Percentiles rank a stretch among this genome's conserved stretches.
Conservation (phyloP, 163 green algal genomes). For the Volvox carteri region DNA sequence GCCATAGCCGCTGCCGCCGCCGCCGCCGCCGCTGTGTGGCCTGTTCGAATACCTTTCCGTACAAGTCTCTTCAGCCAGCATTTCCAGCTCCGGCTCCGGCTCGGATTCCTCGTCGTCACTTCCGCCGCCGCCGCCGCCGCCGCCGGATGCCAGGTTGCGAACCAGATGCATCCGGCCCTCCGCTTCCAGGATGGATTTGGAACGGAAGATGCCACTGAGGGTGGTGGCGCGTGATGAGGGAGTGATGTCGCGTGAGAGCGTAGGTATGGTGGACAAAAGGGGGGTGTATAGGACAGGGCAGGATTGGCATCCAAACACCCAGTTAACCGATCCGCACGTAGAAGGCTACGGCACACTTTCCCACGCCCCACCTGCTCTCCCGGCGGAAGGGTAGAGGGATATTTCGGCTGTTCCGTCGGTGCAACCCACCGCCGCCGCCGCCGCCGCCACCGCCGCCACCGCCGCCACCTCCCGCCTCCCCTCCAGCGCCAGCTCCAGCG, state of each 20-base stretch:
- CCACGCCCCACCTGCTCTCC: neutral
- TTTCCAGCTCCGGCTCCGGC: neutral
- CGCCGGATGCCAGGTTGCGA: neutral
- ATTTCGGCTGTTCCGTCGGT: neutral
- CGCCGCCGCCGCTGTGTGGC: neutral
- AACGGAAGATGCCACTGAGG: slow-evolving; percentile 18
- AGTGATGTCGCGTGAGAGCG: too few relatives aligned
- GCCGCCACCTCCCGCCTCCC: too few relatives aligned
- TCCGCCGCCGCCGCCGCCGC: neutral
- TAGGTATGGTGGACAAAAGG: neutral
- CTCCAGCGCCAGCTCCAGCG: neutral
- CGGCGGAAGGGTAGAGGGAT: neutral
- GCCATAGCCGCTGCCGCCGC: neutral
- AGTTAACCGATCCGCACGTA: too few relatives aligned
- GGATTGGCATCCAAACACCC: neutral
- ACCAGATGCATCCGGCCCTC: neutral
- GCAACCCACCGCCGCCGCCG: too few relatives aligned
- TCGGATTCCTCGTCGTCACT: neutral
- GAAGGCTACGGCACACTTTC: too few relatives aligned
- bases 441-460: too few relatives aligned
- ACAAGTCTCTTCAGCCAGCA: neutral
- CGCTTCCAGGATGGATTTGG: neutral
- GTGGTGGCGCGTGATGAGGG: too few relatives aligned
- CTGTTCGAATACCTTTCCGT: neutral
- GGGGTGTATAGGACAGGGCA: neutral